phyloP scores from a whole-genome alignment of 805 yeast species.

The Scheffersomyces ergatensis region DNA sequence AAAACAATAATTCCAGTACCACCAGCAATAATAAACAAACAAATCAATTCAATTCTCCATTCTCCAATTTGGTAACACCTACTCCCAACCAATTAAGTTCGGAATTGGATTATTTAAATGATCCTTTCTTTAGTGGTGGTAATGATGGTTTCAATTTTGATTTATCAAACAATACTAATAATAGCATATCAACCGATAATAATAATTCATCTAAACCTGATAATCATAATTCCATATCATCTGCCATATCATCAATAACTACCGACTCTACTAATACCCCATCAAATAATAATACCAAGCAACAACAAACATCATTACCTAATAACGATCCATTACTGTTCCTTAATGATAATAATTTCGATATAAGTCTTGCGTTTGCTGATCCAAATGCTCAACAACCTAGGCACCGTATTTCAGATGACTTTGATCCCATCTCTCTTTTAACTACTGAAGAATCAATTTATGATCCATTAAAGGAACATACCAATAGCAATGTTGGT shows the following conservation, averaged over 20 bases:
- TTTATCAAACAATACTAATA: slow-evolving; percentile 1
- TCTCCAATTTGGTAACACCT: slow-evolving; percentile 18
- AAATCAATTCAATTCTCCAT: slow-evolving; percentile 16
- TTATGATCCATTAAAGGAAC: slow-evolving; percentile 50
- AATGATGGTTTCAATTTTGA: slow-evolving; percentile 3
- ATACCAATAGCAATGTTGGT: not conserved
- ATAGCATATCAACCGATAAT: not conserved
- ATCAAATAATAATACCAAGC: not conserved
- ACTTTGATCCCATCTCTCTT: slow-evolving; percentile 36
- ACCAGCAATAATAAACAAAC: too few relatives aligned
- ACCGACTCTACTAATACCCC: not conserved
- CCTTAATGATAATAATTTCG: slow-evolving; percentile 49
- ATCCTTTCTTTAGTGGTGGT: slow-evolving; percentile 14
- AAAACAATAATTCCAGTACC: too few relatives aligned
- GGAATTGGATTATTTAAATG: slow-evolving; percentile 8
- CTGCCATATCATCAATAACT: not conserved
- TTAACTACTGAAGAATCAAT: slow-evolving; percentile 56
- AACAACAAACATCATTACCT: slow-evolving; percentile 4
- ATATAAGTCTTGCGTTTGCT: slow-evolving; percentile 51
- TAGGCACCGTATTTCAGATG: slow-evolving; percentile 6
- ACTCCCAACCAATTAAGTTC: slow-evolving; percentile 4
- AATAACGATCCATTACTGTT: slow-evolving; percentile 44
- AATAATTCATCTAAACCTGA: not conserved
- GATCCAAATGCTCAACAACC: slow-evolving; percentile 10
- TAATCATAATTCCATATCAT: not conserved